Evolutionary conservation across 2,329 filamentous ascomycete species (phyloP), one percentile per base, ranked within the genome.

Genomic region (Colletotrichum shisoi): DNA sequence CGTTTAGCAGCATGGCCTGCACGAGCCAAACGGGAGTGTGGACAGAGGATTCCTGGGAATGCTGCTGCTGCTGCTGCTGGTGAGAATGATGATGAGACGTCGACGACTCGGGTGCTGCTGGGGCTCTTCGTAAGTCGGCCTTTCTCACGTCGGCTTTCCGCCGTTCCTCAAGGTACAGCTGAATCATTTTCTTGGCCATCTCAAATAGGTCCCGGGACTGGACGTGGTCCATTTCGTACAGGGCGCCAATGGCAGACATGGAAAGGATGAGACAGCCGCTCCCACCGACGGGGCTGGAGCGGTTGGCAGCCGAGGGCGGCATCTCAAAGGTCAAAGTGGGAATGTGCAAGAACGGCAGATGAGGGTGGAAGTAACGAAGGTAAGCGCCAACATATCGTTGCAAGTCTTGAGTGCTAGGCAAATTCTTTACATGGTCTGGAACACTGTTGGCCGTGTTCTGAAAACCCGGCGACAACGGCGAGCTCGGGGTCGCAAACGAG

Each of bases 1-100:
- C 92, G 75, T 97, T 98, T 57, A 99, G 84, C 9, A 98, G 83
- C 94, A 98, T 98, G 0, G 94, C 93, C 78, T 98, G 95, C 17
- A 98, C 93, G 31, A 99, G 84, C 94, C 94, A 98, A 46, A 97
- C 84, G 0, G 94, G 94, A 2, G 94, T 94, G 71, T 92, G 88
- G 45, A 88, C 85, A 17, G 87, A 84, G 57, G 84, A 84, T 66
- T 92, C 90, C 62, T 82, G 79, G 19, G 78, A 8, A 34, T 9
- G 8, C 31, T 34, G 21, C 21, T 21, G 21, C 21, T 21, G 21
- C 21, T 21, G 31, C 31, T 34, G 31, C 7, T 34, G 31, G 31
- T 34, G 31, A 34, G 31, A 2, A 34, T 34, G 31, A 9, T 34
- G 75, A 51, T 83, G 80, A 13, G 83, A 79, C 49, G 75, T 77